A percentile compares a stretch with the other conserved stretches of the same genome.
phyloP scores from a whole-genome alignment of 306 rosid species.

The cucumber (Cucumis sativus) region DNA sequence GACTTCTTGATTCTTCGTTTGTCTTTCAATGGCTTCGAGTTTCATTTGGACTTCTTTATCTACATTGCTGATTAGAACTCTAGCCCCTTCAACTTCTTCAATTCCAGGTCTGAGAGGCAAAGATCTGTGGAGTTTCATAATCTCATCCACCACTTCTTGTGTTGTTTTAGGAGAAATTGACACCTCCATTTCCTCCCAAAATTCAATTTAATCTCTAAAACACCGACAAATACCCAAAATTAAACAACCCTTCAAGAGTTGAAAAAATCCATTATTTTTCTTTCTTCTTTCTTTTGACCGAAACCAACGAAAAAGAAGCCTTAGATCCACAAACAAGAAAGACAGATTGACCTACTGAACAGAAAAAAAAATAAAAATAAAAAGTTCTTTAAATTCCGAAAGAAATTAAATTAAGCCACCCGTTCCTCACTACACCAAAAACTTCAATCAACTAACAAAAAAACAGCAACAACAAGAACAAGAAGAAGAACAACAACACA shows the following conservation, averaged over 20 bases:
- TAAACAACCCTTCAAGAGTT: background rate
- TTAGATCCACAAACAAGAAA: conserved; percentile 2
- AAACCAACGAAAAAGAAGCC: background rate
- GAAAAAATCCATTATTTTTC: background rate
- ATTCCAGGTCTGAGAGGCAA: conserved; percentile 48
- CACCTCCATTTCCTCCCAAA: conserved; percentile 16
- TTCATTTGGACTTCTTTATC: conserved; percentile 56
- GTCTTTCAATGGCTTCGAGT: conserved; percentile 40
- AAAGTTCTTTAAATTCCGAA: background rate
- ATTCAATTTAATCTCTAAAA: background rate
- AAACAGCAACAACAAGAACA: background rate
- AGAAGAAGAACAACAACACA: no score
- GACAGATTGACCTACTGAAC: background rate
- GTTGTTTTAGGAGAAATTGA: conserved; percentile 27
- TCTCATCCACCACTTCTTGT: conserved; percentile 56
- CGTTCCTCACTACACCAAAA: background rate
- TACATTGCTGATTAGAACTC: conserved; percentile 34
- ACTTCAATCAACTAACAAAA: background rate
- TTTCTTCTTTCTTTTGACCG: background rate
- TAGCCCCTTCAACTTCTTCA: conserved; percentile 78
- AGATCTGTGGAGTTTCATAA: conserved; percentile 69
- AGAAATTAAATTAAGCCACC: background rate
- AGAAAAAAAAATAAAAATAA: background rate
- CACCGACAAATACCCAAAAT: conserved; percentile 4
- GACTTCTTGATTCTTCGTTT: conserved; percentile 32